Percentiles rank a stretch among this genome's conserved stretches.
These are phyloP conservation scores for Jamesozyma rosinii DNA, from an alignment of 805 yeast species.

Conservation along the genomic window DNA sequence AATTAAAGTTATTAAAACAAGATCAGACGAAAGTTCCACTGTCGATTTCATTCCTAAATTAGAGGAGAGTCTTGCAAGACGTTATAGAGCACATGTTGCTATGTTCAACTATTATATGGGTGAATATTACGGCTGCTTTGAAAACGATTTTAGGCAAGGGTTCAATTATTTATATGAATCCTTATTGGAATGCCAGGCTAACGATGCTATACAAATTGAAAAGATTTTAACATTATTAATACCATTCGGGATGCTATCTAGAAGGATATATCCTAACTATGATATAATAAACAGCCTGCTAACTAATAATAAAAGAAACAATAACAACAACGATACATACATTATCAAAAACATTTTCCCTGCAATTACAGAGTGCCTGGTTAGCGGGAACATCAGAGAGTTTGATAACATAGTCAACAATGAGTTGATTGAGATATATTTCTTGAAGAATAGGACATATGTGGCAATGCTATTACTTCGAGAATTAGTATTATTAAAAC, in stretches of 20 bases:
- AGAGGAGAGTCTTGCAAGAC: slow-evolving; percentile 12
- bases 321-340: slow-evolving; percentile 22
- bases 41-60: slow-evolving; percentile 9
- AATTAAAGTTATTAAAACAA: slow-evolving; percentile 54
- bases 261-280: slow-evolving; percentile 39
- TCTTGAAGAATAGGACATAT: slow-evolving; percentile 53
- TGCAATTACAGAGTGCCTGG: slow-evolving; percentile 41
- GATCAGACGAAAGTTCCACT: slow-evolving; percentile 16
- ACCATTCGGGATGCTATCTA: slow-evolving; percentile 50
- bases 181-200: slow-evolving; percentile 11
- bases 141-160: slow-evolving; percentile 47
- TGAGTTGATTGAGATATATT: slow-evolving; percentile 37
- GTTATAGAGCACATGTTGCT: slow-evolving; percentile 45
- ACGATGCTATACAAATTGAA: slow-evolving; percentile 15
- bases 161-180: slow-evolving; percentile 47
- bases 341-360: slow-evolving; percentile 35
- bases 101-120: slow-evolving; percentile 64
- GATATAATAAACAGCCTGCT: slow-evolving; percentile 30
- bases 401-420: slow-evolving; percentile 42
- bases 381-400: slow-evolving; percentile 44
- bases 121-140: slow-evolving; percentile 49
- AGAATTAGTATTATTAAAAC: slow-evolving; percentile 40
- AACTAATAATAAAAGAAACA: not conserved
- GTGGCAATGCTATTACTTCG: slow-evolving; percentile 47
- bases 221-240: slow-evolving; percentile 48